Base-by-base conservation (phyloP, 75 land plant genomes). In the Cupressus sempervirens region DNA sequence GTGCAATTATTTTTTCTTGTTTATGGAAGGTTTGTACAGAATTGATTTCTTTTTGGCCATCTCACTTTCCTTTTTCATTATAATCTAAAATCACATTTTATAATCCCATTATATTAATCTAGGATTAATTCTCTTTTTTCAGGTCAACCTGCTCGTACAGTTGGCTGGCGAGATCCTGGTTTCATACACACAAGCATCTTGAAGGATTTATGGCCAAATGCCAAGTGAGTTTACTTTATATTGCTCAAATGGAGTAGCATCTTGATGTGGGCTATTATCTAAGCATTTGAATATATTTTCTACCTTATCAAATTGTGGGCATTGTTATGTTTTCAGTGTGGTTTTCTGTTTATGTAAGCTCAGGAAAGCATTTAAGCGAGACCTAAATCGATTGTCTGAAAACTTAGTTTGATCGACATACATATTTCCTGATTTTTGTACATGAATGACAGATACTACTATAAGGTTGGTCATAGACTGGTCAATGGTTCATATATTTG, bases 161-260 rank as follows among this genome's bases (percentile, higher is more conserved):
- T 96, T 8, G 99, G 99, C 45, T 98, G 99, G 99, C 91, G 99
- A 36, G 95, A 98, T 86, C 99, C 99, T 80, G 99, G 99, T 11
- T 96, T 88, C 86, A 95, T 95, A 74, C 99, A 98, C 82, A 98
- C 99, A 50, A 89, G 94, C 75, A 92, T 93, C 84, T 50, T 98
- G 76, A 94, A 91, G 82, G 91, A 92, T 38, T 86, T 98, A 48
- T 95, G 99, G 99, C 99, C 99, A 14, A 95, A 91, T 79, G 80
- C 81, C 84, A 84, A 80, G 99, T 94, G 92, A 54, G 62, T 0
- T 9, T 72, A 72, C 13, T 72, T 72, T 32, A 11, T 72, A 32
- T 72, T 72, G 35, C 74, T 32, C 3, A 14, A 30, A 32, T 30
- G 15, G 35, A 23, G 32, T 32, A 11, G 35, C 1, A 10, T 72